phyloP scores from a whole-genome alignment of 2,329 filamentous ascomycete genomes.

The Botrytis porri region DNA sequence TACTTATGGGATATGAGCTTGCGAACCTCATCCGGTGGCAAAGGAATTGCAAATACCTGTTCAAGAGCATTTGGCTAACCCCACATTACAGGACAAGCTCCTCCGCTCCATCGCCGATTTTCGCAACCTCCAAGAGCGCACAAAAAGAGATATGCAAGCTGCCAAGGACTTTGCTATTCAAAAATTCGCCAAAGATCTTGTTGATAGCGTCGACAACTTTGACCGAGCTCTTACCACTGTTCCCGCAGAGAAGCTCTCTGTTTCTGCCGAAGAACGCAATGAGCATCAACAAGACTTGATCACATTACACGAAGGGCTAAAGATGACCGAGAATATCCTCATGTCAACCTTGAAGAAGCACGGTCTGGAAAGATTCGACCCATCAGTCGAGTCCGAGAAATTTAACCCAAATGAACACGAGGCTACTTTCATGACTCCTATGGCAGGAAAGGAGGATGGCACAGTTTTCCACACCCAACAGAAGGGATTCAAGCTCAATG shows the following conservation, averaged over 20 bases:
- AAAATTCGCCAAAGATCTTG: conserved; percentile 87
- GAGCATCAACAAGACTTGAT: conserved; percentile 67
- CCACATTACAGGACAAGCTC: conserved; percentile 75
- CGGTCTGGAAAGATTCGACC: conserved; percentile 85
- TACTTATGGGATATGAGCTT: background rate
- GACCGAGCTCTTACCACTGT: conserved; percentile 86
- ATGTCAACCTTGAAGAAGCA: conserved; percentile 90
- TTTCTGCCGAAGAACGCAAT: conserved; percentile 46
- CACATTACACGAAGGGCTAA: conserved; percentile 82
- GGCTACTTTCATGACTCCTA: conserved; percentile 89
- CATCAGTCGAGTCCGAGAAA: conserved; percentile 66
- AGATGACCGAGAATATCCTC: conserved; percentile 91
- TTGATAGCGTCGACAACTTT: conserved; percentile 95
- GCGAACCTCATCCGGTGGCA: background rate
- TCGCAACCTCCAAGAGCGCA: conserved; percentile 95
- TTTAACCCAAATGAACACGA: conserved; percentile 98
- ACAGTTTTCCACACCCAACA: conserved; percentile 89
- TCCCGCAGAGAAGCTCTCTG: conserved; percentile 66
- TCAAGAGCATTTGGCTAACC: conserved; percentile 16
- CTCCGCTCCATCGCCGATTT: conserved; percentile 93
- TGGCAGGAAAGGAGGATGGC: conserved; percentile 84
- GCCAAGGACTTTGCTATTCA: conserved; percentile 94
- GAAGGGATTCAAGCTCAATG: conserved; percentile 94
- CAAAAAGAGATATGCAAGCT: conserved; percentile 80
- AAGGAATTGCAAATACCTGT: background rate